These are phyloP conservation scores for Akebia trifoliata DNA, from an alignment of 164 flowering plant species.

Conservation along the genomic window DNA sequence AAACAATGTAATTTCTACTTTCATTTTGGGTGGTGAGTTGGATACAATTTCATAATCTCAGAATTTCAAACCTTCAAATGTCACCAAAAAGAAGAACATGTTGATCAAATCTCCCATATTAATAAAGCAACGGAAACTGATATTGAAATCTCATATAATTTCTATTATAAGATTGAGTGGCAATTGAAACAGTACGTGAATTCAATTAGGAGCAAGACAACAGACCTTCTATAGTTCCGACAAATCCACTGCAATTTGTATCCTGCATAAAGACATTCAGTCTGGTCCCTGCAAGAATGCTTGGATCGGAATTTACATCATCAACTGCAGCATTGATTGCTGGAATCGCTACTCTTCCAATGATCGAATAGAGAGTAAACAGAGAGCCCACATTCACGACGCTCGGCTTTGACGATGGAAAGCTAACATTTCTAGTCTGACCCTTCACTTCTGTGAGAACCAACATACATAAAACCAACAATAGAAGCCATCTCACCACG, in stretches of 20 bases:
- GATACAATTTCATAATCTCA: not conserved
- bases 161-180: too few relatives aligned
- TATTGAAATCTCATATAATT: too few relatives aligned
- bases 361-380: constrained; percentile 51
- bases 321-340: constrained; percentile 66
- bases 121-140: too few relatives aligned
- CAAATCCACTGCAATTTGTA: constrained; percentile 72
- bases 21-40: not conserved
- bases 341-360: constrained; percentile 55
- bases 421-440: constrained; percentile 23
- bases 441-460: constrained; percentile 23
- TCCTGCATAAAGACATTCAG: constrained; percentile 44
- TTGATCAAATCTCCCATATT: too few relatives aligned
- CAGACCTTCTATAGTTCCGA: constrained; percentile 74
- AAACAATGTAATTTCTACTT: too few relatives aligned
- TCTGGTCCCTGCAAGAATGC: constrained; percentile 42
- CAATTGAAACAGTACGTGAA: too few relatives aligned
- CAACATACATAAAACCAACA: constrained; percentile 20
- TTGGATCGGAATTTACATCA: constrained; percentile 68
- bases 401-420: constrained; percentile 30
- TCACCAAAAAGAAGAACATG: not conserved
- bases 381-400: constrained; percentile 62
- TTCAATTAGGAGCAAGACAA: too few relatives aligned
- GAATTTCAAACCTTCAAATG: not conserved
- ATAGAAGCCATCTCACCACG: constrained; percentile 15